phyloP scores from a whole-genome alignment of 2,329 filamentous ascomycete genomes.

The Delphinella strobiligena region DNA sequence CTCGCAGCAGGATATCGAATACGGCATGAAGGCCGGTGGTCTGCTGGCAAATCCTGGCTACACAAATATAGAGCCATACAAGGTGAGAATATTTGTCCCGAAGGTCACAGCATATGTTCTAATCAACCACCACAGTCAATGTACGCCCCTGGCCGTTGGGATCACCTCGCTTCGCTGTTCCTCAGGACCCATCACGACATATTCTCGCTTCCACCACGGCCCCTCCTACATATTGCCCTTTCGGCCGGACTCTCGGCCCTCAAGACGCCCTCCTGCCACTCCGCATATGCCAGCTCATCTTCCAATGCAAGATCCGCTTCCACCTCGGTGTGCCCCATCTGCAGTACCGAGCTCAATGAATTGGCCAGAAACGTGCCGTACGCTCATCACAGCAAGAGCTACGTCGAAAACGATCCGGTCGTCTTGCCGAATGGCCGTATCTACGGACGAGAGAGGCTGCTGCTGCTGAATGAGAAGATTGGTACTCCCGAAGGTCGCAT shows the following conservation, averaged over 20 bases:
- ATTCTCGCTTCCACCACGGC: conserved; percentile 67
- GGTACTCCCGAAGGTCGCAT: conserved; percentile 55
- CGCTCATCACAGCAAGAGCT: conserved; percentile 87
- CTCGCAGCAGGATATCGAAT: conserved; percentile 56
- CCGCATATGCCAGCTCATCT: conserved; percentile 43
- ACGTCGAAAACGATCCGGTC: conserved; percentile 76
- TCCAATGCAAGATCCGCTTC: conserved; percentile 44
- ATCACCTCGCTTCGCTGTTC: conserved; percentile 65
- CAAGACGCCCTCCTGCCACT: conserved; percentile 90
- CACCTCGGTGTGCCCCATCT: conserved; percentile 81
- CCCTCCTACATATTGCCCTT: conserved; percentile 81
- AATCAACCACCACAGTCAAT: conserved; percentile 25
- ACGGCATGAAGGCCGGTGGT: conserved; percentile 61
- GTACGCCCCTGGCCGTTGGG: conserved; percentile 65
- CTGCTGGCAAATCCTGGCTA: conserved; percentile 63
- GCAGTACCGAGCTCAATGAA: conserved; percentile 87
- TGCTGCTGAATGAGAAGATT: conserved; percentile 68
- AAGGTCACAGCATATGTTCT: background rate
- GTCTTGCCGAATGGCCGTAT: conserved; percentile 79
- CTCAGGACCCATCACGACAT: conserved; percentile 76
- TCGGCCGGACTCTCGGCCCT: conserved; percentile 85
- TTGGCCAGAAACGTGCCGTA: conserved; percentile 83
- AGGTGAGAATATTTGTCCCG: conserved; percentile 28
- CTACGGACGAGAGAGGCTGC: conserved; percentile 64
- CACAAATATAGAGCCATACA: conserved; percentile 48